A percentile compares a stretch with the other conserved stretches of the same genome.
Evolutionary conservation across 495 filamentous ascomycete genomes (phyloP).

Genomic region (Parmelia sp.): DNA sequence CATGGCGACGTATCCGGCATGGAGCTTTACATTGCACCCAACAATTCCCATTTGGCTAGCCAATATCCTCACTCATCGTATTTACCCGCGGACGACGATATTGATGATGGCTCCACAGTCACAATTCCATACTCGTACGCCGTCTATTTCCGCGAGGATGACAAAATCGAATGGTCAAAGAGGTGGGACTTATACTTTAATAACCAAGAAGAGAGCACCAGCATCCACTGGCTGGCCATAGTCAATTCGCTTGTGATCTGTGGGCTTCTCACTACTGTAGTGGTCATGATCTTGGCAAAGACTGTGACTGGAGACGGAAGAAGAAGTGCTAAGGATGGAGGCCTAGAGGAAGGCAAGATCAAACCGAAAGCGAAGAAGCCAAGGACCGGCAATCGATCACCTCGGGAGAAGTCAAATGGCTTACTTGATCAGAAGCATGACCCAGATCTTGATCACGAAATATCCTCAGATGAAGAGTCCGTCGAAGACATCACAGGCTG

Average conservation of each 20-base stretch:
- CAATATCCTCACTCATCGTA: constrained; percentile 58
- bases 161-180: constrained; percentile 73
- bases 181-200: constrained; percentile 94
- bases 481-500: constrained; percentile 85
- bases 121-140: constrained; percentile 87
- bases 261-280: constrained; percentile 71
- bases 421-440: constrained; percentile 61
- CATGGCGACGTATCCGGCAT: constrained; percentile 56
- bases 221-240: constrained; percentile 89
- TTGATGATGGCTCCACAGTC: constrained; percentile 63
- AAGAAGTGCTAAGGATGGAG: constrained; percentile 56
- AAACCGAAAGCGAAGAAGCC: constrained; percentile 42
- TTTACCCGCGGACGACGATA: constrained; percentile 46
- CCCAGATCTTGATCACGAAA: constrained; percentile 54
- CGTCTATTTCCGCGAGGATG: constrained; percentile 85
- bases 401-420: constrained; percentile 51
- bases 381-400: constrained; percentile 39
- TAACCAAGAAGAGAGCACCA: constrained; percentile 77
- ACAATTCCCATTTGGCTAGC: constrained; percentile 49
- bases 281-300: constrained; percentile 77
- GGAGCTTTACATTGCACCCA: constrained; percentile 60
- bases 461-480: constrained; percentile 66
- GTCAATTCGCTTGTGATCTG: constrained; percentile 86
- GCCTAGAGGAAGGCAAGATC: constrained; percentile 61
- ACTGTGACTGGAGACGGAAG: constrained; percentile 81